These are phyloP conservation scores for Wallacemonas sp. DNA, from an alignment of 208 protist genomes.

Conservation along the genomic window DNA sequence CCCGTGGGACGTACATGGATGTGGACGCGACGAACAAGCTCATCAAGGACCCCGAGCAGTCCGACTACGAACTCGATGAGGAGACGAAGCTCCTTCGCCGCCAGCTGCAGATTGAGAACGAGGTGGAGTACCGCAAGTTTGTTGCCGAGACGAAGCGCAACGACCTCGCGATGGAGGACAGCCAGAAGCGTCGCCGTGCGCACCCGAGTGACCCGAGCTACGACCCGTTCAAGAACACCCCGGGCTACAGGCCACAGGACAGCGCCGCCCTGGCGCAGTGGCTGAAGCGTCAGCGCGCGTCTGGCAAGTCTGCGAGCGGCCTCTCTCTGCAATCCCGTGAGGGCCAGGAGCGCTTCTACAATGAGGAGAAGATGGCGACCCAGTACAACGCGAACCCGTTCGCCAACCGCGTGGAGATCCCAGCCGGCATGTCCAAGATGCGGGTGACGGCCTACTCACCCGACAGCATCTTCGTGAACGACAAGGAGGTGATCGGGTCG, in stretches of 20 bases:
- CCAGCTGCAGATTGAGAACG: constrained; percentile 88
- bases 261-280: constrained; percentile 79
- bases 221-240: constrained; percentile 86
- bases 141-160: constrained; percentile 77
- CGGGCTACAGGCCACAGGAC: constrained; percentile 85
- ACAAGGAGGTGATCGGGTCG: constrained; percentile 90
- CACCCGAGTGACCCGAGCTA: constrained; percentile 89
- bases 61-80: constrained; percentile 86
- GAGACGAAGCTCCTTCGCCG: constrained; percentile 76
- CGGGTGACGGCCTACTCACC: constrained; percentile 85
- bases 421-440: constrained; percentile 70
- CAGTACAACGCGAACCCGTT: constrained; percentile 91
- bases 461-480: constrained; percentile 88
- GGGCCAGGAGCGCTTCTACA: constrained; percentile 90
- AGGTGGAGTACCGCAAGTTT: constrained; percentile 88
- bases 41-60: constrained; percentile 49
- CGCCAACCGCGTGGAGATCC: constrained; percentile 77
- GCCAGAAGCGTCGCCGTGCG: constrained; percentile 65
- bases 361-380: constrained; percentile 92
- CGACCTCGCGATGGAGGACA: constrained; percentile 57
- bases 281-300: constrained; percentile 87
- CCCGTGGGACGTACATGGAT: constrained; percentile 68
- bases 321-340: constrained; percentile 77
- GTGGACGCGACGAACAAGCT: constrained; percentile 64
- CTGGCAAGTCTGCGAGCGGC: constrained; percentile 71